Percentiles rank a stretch among this genome's conserved stretches.
Conservation (phyloP, 176 grass and related monocot genomes). For the Aegilops tauschii region DNA sequence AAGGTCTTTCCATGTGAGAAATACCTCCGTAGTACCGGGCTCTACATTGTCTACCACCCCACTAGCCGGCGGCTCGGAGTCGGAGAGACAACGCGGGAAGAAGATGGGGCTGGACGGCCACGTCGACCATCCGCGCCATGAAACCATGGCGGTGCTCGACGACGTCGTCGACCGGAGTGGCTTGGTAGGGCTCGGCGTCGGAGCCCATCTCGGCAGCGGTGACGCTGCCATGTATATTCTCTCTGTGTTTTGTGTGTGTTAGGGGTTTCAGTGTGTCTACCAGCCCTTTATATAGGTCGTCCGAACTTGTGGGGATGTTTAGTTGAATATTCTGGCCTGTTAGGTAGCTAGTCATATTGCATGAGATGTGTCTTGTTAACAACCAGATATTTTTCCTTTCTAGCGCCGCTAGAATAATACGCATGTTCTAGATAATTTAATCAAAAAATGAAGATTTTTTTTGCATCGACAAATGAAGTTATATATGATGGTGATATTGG, state of each 20-base stretch:
- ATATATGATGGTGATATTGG: no score
- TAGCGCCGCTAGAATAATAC: background rate
- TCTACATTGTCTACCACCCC: background rate
- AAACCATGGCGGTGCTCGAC: background rate
- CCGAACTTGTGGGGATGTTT: background rate
- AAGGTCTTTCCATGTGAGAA: conserved; percentile 20
- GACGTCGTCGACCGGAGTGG: background rate
- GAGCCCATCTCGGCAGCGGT: conserved; percentile 36
- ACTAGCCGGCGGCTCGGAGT: background rate
- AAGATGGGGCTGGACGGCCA: background rate
- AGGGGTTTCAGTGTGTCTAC: background rate
- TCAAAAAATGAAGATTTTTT: background rate
- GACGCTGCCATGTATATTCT: conserved; percentile 31
- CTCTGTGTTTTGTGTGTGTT: background rate
- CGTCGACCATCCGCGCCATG: background rate
- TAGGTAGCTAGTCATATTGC: background rate
- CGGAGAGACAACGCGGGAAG: background rate
- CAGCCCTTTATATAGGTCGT: background rate
- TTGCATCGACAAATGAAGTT: no score
- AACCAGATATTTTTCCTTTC: background rate
- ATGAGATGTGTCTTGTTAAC: background rate
- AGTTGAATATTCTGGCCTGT: background rate
- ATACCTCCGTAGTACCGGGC: background rate
- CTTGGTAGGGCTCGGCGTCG: conserved; percentile 30
- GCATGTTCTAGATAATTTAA: background rate